Percentiles rank a stretch among this genome's conserved stretches.
Evolutionary conservation across 2,329 filamentous ascomycete genomes (phyloP).

Genomic region (Penicillium fuscoglaucum): DNA sequence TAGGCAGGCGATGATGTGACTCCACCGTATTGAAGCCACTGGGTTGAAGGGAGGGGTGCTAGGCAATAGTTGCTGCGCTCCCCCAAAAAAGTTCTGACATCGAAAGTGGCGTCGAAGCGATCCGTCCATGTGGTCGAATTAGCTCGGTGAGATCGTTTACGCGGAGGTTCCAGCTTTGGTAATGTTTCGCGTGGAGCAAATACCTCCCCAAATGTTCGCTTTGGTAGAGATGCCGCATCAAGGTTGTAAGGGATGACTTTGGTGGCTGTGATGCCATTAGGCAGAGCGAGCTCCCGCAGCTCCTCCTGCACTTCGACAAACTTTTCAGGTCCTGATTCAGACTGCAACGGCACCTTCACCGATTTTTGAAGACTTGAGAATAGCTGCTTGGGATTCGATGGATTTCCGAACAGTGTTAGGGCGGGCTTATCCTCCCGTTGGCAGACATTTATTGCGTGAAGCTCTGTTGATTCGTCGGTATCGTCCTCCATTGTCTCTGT

Average conservation of each 20-base stretch:
- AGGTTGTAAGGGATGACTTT: conserved; percentile 59
- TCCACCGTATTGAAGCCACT: conserved; percentile 48
- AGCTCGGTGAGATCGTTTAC: conserved; percentile 37
- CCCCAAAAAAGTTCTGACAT: conserved; percentile 35
- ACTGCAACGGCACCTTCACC: conserved; percentile 34
- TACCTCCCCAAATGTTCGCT: conserved; percentile 47
- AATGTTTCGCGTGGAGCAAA: conserved; percentile 44
- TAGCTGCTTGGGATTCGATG: conserved; percentile 71
- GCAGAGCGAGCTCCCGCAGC: conserved; percentile 66
- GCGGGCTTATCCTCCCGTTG: conserved; percentile 58
- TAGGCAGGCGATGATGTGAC: conserved; percentile 40
- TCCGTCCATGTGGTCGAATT: conserved; percentile 42
- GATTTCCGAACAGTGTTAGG: conserved; percentile 74
- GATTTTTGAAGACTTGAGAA: conserved; percentile 78
- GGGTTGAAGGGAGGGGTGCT: conserved; percentile 41
- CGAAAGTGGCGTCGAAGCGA: conserved; percentile 41
- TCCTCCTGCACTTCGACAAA: conserved; percentile 47
- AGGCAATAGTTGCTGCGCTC: conserved; percentile 45
- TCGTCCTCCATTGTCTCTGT: conserved; percentile 38
- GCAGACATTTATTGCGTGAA: conserved; percentile 42
- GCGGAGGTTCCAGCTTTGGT: conserved; percentile 44
- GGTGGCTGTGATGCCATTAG: conserved; percentile 71
- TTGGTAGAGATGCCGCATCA: conserved; percentile 31
- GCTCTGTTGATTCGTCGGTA: conserved; percentile 33
- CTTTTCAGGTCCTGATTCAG: conserved; percentile 38